Percentiles rank a stretch among this genome's conserved stretches.
These are phyloP conservation scores for Trichothecium roseum DNA, from an alignment of 2,329 filamentous ascomycete genomes.

Conservation along the genomic window DNA sequence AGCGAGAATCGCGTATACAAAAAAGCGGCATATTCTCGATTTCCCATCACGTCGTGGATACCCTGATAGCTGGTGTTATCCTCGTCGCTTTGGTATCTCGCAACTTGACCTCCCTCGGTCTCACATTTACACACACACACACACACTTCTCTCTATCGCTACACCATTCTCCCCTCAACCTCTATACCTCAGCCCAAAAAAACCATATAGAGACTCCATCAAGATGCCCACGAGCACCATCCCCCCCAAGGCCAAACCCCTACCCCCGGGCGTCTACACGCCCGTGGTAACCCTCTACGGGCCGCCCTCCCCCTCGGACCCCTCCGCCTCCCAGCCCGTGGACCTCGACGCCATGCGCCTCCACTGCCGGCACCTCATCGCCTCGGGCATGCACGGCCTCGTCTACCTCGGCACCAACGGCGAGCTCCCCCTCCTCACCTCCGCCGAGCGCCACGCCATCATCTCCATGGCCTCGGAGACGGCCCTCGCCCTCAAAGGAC, in stretches of 20 bases:
- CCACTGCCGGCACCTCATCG: slow-evolving; percentile 28
- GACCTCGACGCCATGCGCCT: slow-evolving; percentile 33
- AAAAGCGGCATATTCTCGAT: too few species aligned
- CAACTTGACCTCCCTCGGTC: too few species aligned
- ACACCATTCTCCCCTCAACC: too few species aligned
- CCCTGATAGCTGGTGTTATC: too few species aligned
- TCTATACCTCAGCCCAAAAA: not conserved
- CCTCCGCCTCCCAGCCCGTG: slow-evolving; percentile 26
- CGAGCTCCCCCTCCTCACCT: slow-evolving; percentile 30
- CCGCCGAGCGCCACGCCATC: slow-evolving; percentile 28
- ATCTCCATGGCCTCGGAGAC: slow-evolving; percentile 25
- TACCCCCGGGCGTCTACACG: slow-evolving; percentile 33
- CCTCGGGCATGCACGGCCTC: slow-evolving; percentile 32
- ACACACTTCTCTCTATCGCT: too few species aligned
- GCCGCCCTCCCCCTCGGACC: too few species aligned
- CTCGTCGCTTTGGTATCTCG: too few species aligned
- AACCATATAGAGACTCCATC: not conserved
- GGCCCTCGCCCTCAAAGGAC: slow-evolving; percentile 20
- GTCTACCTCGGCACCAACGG: slow-evolving; percentile 37
- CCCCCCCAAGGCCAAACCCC: slow-evolving; percentile 22
- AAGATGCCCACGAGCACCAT: slow-evolving; percentile 18
- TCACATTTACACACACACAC: too few species aligned
- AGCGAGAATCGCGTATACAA: too few species aligned
- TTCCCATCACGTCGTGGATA: too few species aligned
- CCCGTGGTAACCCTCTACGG: slow-evolving; percentile 36